Evolutionary conservation across 371 early-diverging fungal genomes (phyloP).

Genomic region (Choanephora cucurbitarum): DNA sequence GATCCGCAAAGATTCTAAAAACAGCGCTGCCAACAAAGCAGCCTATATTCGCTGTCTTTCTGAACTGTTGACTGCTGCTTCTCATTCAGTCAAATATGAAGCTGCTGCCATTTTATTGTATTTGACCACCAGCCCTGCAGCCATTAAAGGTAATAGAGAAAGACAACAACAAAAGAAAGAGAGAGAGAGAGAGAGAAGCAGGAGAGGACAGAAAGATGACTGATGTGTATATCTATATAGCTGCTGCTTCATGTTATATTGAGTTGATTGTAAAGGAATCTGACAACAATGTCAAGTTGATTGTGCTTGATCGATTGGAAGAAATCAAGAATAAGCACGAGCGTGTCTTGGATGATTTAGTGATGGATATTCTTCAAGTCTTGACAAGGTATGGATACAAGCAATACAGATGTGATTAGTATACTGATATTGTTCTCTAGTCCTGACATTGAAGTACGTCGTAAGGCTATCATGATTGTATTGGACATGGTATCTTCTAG

Average conservation of each 20-base stretch:
- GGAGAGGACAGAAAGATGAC: too few species aligned
- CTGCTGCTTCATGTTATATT: conserved; percentile 90
- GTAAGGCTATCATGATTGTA: conserved; percentile 83
- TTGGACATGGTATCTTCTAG: conserved; percentile 88
- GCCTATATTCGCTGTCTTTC: conserved; percentile 89
- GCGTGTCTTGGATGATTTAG: conserved; percentile 84
- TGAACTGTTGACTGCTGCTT: conserved; percentile 76
- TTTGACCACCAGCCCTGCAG: conserved; percentile 85
- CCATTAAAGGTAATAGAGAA: conserved; percentile 91
- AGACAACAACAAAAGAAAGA: too few species aligned
- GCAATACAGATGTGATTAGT: too few species aligned
- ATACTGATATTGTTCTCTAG: too few species aligned
- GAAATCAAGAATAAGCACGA: conserved; percentile 86
- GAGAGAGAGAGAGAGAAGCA: too few species aligned
- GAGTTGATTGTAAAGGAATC: conserved; percentile 89
- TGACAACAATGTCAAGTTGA: conserved; percentile 97
- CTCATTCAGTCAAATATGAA: conserved; percentile 94
- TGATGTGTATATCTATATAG: too few species aligned
- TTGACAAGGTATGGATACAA: too few species aligned
- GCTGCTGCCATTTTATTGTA: conserved; percentile 91
- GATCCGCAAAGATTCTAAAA: conserved; percentile 89
- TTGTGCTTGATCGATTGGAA: conserved; percentile 89
- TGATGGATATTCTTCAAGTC: conserved; percentile 92
- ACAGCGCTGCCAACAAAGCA: conserved; percentile 79
- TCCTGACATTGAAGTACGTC: conserved; percentile 96